Conservation (phyloP, 2,329 filamentous ascomycete genomes). For the Lachnum nothofagi region DNA sequence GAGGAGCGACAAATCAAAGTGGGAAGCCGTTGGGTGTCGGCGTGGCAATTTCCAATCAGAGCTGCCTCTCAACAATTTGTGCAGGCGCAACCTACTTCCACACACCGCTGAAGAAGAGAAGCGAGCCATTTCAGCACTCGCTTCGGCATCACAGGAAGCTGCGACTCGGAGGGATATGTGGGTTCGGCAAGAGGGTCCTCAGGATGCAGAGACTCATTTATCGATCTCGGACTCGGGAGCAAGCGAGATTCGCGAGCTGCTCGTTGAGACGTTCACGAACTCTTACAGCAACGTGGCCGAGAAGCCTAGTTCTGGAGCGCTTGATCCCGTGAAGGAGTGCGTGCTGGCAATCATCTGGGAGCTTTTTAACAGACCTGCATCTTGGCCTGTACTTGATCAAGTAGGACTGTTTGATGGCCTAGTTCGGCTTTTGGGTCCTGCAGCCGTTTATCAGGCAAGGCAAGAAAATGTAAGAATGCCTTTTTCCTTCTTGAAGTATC, state of each 20-base stretch:
- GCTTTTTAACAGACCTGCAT: background rate
- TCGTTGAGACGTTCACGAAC: background rate
- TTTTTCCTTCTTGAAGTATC: no score
- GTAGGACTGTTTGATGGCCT: background rate
- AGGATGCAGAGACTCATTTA: background rate
- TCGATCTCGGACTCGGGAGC: background rate
- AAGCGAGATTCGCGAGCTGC: background rate
- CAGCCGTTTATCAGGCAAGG: constrained; percentile 5
- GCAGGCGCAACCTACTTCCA: background rate
- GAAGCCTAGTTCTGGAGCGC: background rate
- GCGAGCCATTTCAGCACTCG: background rate
- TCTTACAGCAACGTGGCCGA: background rate
- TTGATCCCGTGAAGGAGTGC: background rate
- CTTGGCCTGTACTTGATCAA: background rate
- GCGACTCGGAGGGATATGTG: background rate
- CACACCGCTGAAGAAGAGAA: background rate
- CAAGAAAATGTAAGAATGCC: constrained; percentile 1
- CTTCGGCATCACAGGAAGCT: constrained; percentile 6
- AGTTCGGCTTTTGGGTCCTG: background rate
- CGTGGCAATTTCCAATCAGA: constrained; percentile 10
- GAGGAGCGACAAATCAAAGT: constrained; percentile 10
- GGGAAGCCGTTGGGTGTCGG: constrained; percentile 10
- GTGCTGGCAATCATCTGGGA: background rate
- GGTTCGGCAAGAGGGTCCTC: background rate
- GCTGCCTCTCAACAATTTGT: constrained; percentile 5